Evolutionary conservation across 768 basidiomycete species (phyloP), one percentile per base, ranked within the genome.

Genomic region (Symmetrospora coprosmae): DNA sequence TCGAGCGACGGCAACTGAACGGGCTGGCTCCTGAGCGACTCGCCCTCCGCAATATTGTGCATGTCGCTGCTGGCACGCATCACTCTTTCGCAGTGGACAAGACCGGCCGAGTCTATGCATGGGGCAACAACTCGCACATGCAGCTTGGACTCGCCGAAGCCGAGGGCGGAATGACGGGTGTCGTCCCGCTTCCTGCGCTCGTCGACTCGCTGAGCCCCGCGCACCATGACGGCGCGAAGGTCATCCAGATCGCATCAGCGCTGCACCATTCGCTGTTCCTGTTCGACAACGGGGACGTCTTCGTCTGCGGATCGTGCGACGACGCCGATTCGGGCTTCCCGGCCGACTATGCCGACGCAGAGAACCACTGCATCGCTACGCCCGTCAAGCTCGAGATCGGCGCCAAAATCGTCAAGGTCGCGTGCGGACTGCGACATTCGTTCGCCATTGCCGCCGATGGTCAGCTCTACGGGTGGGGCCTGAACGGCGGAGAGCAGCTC

Each of bases 391-490:
- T 58, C 19, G 28, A n/a, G n/a, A n/a, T n/a, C n/a, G n/a, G n/a
- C n/a, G n/a, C n/a, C n/a, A 79, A 81, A 60, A 81, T 82, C 43
- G 81, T 83, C 13, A 74, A 74, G 38, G 75, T 96, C 63, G 88
- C 88, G 2, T 80, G 87, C 0, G 91, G 92, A 5, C 78, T 78
- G 50, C 86, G 82, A 72, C 85, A 87, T 68, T 91, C 88, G 0
- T 96, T 94, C 68, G 91, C 90, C 2, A 81, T 96, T 60, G 84
- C 89, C 70, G 79, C 84, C 50, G 74, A 77, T 4, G 90, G 88
- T 27, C 80, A 79, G 49, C 84, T 92, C 8, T 96, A 84, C 82
- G 88, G 81, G 11, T 96, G 92, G 92, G 92, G 92, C n/a, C 76
- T 91, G 62, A 94, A 97, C 72, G 75, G 85, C 33, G 80, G 83